These are phyloP conservation scores for Termitomyces sp. DNA, from an alignment of 768 basidiomycete species.

Conservation along the genomic window DNA sequence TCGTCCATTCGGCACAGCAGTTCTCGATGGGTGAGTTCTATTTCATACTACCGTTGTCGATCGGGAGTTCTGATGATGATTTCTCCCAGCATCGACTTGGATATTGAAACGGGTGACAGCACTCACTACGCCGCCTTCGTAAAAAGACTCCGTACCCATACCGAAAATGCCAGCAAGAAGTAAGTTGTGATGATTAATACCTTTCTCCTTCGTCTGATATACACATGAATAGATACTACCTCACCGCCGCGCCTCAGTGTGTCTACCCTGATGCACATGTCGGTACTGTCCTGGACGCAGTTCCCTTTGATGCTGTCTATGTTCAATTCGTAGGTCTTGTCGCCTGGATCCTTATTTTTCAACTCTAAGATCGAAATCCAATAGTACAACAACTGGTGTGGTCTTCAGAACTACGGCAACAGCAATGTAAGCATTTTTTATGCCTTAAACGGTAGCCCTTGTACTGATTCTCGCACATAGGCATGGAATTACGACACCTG, in stretches of 20 bases:
- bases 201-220: background rate
- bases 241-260: constrained; percentile 56
- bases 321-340: constrained; percentile 45
- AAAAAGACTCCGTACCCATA: constrained; percentile 40
- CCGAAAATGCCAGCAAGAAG: constrained; percentile 46
- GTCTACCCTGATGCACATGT: constrained; percentile 62
- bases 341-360: background rate
- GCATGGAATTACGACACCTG: constrained; percentile 46
- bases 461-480: background rate
- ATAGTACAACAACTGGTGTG: constrained; percentile 23
- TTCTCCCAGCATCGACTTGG: constrained; percentile 49
- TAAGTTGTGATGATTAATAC: constrained; percentile 21
- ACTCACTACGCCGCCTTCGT: constrained; percentile 49
- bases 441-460: no score
- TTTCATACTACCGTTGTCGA: background rate
- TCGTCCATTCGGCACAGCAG: constrained; percentile 62
- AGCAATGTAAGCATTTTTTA: constrained; percentile 24
- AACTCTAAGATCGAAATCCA: background rate
- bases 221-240: constrained; percentile 42
- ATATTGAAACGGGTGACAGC: constrained; percentile 58
- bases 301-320: constrained; percentile 63
- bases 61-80: background rate
- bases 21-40: constrained; percentile 55
- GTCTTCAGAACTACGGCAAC: constrained; percentile 40
- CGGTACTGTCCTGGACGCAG: constrained; percentile 52